A percentile compares a stretch with the other conserved stretches of the same genome.
Evolutionary conservation across 208 protist species (phyloP).

Genomic region (Naegleria fowleri): DNA sequence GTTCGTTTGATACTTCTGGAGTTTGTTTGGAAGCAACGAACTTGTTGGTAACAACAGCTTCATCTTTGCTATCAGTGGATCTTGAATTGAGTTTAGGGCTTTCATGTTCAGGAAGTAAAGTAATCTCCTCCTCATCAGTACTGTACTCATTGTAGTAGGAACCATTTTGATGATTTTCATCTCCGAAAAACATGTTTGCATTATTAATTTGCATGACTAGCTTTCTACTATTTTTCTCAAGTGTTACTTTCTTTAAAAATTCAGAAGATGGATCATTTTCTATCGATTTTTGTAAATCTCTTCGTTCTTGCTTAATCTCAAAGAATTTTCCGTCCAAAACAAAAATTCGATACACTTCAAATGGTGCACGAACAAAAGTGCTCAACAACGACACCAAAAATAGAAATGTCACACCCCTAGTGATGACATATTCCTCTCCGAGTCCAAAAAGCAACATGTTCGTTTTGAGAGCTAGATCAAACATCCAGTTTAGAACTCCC

Average conservation of each 20-base stretch:
- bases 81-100: background rate
- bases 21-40: background rate
- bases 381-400: conserved; percentile 12
- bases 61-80: background rate
- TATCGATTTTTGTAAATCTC: background rate
- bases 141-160: background rate
- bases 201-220: background rate
- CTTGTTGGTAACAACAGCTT: background rate
- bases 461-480: too few species aligned
- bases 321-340: conserved; percentile 25
- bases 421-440: background rate
- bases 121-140: background rate
- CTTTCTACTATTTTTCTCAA: background rate
- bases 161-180: background rate
- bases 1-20: background rate
- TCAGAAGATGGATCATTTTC: background rate
- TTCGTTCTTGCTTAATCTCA: conserved; percentile 6
- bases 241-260: background rate
- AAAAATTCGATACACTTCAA: conserved; percentile 28
- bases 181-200: background rate
- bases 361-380: background rate
- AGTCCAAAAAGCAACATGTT: background rate
- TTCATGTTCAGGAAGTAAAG: background rate
- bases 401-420: conserved; percentile 17
- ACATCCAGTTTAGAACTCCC: conserved; percentile 9